Base-by-base conservation (phyloP, 345 rosid genomes). In the Pistacia atlantica region DNA sequence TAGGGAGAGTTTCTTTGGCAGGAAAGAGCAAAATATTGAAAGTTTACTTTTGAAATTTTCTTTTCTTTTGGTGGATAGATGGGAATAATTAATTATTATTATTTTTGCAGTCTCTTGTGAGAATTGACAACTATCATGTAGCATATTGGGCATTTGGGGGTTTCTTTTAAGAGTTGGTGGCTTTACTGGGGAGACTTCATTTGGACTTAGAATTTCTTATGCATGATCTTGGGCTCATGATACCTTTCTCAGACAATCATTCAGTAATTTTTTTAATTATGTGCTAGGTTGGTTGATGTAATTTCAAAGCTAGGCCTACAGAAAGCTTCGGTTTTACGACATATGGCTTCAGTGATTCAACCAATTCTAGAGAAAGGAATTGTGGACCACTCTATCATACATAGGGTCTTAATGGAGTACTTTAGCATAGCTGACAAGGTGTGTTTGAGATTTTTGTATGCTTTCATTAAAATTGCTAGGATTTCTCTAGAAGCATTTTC, bases 301-400 rank as follows among this genome's bases (percentile, higher is more conserved):
- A 94, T 96, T 46, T 79, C 87, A 25, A 96, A 88, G 85, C 87
- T 91, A 58, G 85, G 86, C 76, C 86, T 93, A 65, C 94, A 86
- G 65, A 92, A 88, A 82, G 84, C 82, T 55, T 86, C 94, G n/a
- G 98, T 96, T 38, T 51, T 61, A 31, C 87, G 97, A 35, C 97
- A 90, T 86, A 91, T 92, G 95, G 83, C 83, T 85, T 81, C 86
- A 45, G 87, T 88, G 70, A 82, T 93, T 83, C 97, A 93, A 82
- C 99, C 98, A 57, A 88, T 96, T 80, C 81, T 96, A 3, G 98
- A 96, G 89, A 96, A 96, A 80, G 98, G 98, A 80, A 90, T 96
- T 60, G 86, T 92, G 8, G 99, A 93, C 81, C 98, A 96, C 84
- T 80, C 94, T 63, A 91, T 96, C 76, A 83, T 83, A 81, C 99